Conservation (phyloP, 257 asterid genomes). For the Solanum ossicruentum region DNA sequence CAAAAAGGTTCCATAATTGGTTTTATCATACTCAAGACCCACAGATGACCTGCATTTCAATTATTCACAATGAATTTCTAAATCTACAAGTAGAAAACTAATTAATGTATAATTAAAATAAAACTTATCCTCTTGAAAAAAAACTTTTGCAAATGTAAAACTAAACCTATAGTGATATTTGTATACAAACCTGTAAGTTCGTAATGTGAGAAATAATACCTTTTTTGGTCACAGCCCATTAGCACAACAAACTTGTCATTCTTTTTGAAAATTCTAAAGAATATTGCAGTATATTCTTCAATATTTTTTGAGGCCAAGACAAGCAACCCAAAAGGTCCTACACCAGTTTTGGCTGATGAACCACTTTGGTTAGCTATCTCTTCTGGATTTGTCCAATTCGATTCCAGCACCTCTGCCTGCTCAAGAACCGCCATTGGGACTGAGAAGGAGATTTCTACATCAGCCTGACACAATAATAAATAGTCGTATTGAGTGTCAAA, state of each 20-base stretch:
- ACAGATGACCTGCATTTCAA: conserved; percentile 30
- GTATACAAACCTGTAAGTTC: too few relatives aligned
- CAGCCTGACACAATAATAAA: not conserved
- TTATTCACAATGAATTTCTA: not conserved
- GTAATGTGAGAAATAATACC: conserved; percentile 1
- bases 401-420: conserved; percentile 14
- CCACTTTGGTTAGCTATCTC: conserved; percentile 17
- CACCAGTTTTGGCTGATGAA: conserved; percentile 15
- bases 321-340: conserved; percentile 23
- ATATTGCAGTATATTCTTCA: conserved; percentile 34
- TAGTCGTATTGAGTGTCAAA: not conserved
- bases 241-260: conserved; percentile 20
- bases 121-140: not conserved
- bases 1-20: conserved; percentile 32
- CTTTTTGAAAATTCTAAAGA: conserved; percentile 24
- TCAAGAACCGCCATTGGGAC: conserved; percentile 4
- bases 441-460: not conserved
- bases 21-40: conserved; percentile 11
- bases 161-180: not conserved
- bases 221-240: conserved; percentile 49
- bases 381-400: conserved; percentile 11
- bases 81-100: not conserved
- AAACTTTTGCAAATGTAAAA: not conserved
- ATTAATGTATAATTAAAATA: not conserved
- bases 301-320: not conserved